Conservation (phyloP, 2,329 filamentous ascomycete genomes). For the Fusarium sp. region DNA sequence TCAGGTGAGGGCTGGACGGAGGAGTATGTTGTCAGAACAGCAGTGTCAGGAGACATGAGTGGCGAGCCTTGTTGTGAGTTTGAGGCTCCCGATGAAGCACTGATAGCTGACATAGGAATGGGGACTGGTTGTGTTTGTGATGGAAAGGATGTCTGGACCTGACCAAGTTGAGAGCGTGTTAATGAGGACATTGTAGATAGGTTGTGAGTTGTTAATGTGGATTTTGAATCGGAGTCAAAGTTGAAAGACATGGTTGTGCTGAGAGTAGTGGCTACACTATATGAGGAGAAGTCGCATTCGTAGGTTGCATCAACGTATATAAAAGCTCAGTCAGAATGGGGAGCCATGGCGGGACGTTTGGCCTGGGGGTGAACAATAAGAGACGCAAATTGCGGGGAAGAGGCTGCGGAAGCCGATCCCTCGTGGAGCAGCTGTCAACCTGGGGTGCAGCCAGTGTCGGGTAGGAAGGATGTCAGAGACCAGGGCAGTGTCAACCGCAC, state of each 20-base stretch:
- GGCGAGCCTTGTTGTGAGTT: slow-evolving; percentile 69
- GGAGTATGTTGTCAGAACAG: slow-evolving; percentile 68
- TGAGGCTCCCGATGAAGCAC: slow-evolving; percentile 68
- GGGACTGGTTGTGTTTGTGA: slow-evolving; percentile 55
- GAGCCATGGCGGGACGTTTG: slow-evolving; percentile 54
- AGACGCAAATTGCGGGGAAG: slow-evolving; percentile 46
- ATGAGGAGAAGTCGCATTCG: slow-evolving; percentile 46
- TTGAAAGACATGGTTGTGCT: slow-evolving; percentile 46
- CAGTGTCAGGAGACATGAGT: slow-evolving; percentile 67
- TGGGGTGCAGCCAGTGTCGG: slow-evolving; percentile 46
- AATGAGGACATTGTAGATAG: slow-evolving; percentile 60
- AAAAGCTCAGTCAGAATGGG: slow-evolving; percentile 51
- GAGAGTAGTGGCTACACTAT: slow-evolving; percentile 43
- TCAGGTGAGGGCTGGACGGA: slow-evolving; percentile 78
- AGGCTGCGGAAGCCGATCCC: slow-evolving; percentile 46
- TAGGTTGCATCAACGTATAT: slow-evolving; percentile 57
- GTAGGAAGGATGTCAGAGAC: slow-evolving; percentile 33
- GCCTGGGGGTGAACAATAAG: slow-evolving; percentile 46
- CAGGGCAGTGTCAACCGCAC: slow-evolving; percentile 39
- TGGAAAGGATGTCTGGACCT: slow-evolving; percentile 62
- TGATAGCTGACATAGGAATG: slow-evolving; percentile 66
- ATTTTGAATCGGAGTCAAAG: slow-evolving; percentile 45
- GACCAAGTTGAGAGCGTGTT: slow-evolving; percentile 57
- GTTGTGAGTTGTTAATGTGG: slow-evolving; percentile 41
- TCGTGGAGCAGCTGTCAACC: slow-evolving; percentile 44